phyloP scores from a whole-genome alignment of 1,284 basidiomycete genomes.

The Sanghuangporus sanghuang region DNA sequence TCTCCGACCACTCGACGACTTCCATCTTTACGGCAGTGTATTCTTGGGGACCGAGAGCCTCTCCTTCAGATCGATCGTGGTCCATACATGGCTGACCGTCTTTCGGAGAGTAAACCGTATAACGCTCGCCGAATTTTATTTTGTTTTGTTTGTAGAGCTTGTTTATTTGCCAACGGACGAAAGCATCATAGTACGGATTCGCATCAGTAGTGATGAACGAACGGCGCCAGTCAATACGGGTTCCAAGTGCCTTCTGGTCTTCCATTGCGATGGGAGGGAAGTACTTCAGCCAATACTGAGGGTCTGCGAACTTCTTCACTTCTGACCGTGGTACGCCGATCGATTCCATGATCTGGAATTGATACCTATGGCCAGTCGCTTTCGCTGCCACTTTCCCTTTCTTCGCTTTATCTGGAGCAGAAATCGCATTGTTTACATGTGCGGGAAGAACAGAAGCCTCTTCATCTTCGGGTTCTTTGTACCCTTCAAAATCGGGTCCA shows the following conservation, averaged over 20 bases:
- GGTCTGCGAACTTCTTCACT: slow-evolving; percentile 95
- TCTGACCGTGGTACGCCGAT: slow-evolving; percentile 85
- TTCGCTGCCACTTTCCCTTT: slow-evolving; percentile 97
- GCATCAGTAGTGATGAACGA: slow-evolving; percentile 93
- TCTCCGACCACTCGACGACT: slow-evolving; percentile 73
- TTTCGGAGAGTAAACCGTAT: slow-evolving; percentile 99
- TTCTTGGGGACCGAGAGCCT: slow-evolving; percentile 94
- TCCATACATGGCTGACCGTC: slow-evolving; percentile 99
- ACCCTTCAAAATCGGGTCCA: slow-evolving; percentile 84
- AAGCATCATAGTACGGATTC: slow-evolving; percentile 97
- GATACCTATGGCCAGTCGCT: slow-evolving; percentile 90
- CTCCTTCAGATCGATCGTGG: slow-evolving; percentile 95
- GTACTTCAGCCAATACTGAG: slow-evolving; percentile 87
- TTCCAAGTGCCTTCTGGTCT: slow-evolving; percentile 86
- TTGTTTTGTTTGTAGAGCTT: slow-evolving; percentile 82
- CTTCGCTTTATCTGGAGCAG: slow-evolving; percentile 77
- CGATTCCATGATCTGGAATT: slow-evolving; percentile 99
- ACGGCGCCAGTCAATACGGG: slow-evolving; percentile 96
- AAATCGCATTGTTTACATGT: slow-evolving; percentile 28
- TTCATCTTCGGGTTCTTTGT: slow-evolving; percentile 41
- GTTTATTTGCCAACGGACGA: slow-evolving; percentile 99
- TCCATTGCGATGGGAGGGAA: slow-evolving; percentile 93
- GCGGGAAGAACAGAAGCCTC: slow-evolving; percentile 30
- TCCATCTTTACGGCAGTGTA: slow-evolving; percentile 97
- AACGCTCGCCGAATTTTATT: slow-evolving; percentile 97